A percentile compares a stretch with the other conserved stretches of the same genome.
Evolutionary conservation across 75 land plant species (phyloP).

Genomic region (Adiantum capillusveneris): DNA sequence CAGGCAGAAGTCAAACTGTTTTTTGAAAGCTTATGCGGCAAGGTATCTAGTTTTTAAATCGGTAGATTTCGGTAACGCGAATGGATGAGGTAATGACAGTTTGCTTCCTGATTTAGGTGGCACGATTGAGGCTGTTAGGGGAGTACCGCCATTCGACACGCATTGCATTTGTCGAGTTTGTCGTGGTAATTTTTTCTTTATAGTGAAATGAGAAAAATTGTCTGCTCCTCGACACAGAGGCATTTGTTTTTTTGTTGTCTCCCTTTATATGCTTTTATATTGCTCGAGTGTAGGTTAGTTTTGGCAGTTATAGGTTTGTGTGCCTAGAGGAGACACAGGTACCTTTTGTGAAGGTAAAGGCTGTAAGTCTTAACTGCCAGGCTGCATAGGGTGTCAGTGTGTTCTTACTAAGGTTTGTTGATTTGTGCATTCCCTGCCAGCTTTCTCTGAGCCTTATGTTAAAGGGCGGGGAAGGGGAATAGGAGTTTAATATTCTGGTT

Average conservation of each 20-base stretch:
- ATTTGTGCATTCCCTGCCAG: neutral
- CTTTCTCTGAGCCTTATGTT: neutral
- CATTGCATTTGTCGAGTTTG: conserved; percentile 78
- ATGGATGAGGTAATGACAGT: conserved; percentile 3
- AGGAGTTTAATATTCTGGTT: no score
- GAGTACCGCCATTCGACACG: conserved; percentile 64
- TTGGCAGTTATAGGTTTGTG: no score
- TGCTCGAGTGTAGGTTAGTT: no score
- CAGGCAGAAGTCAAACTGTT: conserved; percentile 65
- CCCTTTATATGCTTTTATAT: no score
- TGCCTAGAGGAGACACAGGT: no score
- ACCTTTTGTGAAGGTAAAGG: no score
- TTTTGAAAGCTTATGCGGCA: conserved; percentile 72
- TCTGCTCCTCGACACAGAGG: neutral
- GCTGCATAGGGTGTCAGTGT: neutral
- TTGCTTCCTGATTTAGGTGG: conserved; percentile 35
- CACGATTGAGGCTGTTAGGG: conserved; percentile 66
- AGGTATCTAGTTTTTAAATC: no score
- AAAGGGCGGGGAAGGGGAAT: no score
- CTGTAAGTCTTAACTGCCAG: no score
- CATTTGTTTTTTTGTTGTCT: no score
- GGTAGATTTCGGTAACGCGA: neutral
- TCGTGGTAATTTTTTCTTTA: conserved; percentile 30
- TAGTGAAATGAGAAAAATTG: neutral
- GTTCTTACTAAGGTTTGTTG: neutral